These are phyloP conservation scores for Sporothrix inflata DNA, from an alignment of 2,329 filamentous ascomycete genomes.

Conservation along the genomic window DNA sequence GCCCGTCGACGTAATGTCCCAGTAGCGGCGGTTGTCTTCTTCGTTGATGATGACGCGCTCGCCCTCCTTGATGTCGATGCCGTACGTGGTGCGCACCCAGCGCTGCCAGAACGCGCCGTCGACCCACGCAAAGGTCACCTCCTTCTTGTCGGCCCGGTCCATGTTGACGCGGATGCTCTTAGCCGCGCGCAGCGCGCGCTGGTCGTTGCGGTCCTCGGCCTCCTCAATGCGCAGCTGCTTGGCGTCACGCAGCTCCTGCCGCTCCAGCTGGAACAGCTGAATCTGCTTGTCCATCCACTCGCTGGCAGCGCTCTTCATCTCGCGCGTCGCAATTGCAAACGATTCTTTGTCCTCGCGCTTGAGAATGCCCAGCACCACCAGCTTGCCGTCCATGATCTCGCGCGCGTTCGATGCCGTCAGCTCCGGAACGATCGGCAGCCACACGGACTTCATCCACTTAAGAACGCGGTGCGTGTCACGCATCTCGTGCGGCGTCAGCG, in stretches of 20 bases:
- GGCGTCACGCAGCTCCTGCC: slow-evolving; percentile 88
- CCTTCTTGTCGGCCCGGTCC: slow-evolving; percentile 81
- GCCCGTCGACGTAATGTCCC: slow-evolving; percentile 88
- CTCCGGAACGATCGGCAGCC: slow-evolving; percentile 94
- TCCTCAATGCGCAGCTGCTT: slow-evolving; percentile 97
- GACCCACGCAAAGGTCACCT: slow-evolving; percentile 95
- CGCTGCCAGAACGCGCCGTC: slow-evolving; percentile 97
- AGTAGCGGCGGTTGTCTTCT: slow-evolving; percentile 91
- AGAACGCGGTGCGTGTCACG: slow-evolving; percentile 80
- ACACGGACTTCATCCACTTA: slow-evolving; percentile 93
- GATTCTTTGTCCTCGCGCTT: slow-evolving; percentile 78
- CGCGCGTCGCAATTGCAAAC: slow-evolving; percentile 76
- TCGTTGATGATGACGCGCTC: slow-evolving; percentile 97
- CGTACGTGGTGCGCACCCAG: slow-evolving; percentile 94
- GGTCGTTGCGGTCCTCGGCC: slow-evolving; percentile 88
- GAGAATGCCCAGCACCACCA: slow-evolving; percentile 90
- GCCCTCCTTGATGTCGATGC: slow-evolving; percentile 82
- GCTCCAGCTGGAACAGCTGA: slow-evolving; percentile 86
- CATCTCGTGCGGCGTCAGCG: slow-evolving; percentile 88
- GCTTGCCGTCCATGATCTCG: slow-evolving; percentile 92
- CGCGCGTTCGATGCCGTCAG: slow-evolving; percentile 87
- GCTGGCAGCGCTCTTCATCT: slow-evolving; percentile 92
- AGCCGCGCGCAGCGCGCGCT: slow-evolving; percentile 80
- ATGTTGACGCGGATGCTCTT: slow-evolving; percentile 93
- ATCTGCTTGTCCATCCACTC: slow-evolving; percentile 99